A percentile compares a stretch with the other conserved stretches of the same genome.
Evolutionary conservation across 495 filamentous ascomycete species (phyloP).

Genomic region (Neurospora cerealis): DNA sequence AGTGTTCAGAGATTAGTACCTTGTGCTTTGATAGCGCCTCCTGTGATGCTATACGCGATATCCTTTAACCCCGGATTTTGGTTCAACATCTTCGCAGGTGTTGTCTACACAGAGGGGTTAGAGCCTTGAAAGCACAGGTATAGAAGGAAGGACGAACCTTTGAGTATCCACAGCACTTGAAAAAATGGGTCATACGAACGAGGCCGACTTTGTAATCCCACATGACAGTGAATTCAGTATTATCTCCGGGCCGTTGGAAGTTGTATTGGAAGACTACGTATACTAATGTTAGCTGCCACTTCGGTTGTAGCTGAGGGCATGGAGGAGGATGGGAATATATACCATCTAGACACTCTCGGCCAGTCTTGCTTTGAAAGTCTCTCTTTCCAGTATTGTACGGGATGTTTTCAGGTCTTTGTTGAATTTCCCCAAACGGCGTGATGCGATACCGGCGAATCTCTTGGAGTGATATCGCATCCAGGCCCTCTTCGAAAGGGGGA

Average conservation of each 20-base stretch:
- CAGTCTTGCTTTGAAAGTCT: conserved; percentile 71
- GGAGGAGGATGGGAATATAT: conserved; percentile 5
- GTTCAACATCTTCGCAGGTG: conserved; percentile 69
- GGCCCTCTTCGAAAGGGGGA: conserved; percentile 49
- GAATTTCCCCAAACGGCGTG: conserved; percentile 59
- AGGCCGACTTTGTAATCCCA: conserved; percentile 98
- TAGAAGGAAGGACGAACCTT: conserved; percentile 49
- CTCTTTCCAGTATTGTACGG: conserved; percentile 94
- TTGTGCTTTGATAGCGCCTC: conserved; percentile 81
- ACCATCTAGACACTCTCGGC: conserved; percentile 84
- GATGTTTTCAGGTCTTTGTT: conserved; percentile 61
- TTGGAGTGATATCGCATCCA: conserved; percentile 43
- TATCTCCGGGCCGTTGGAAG: conserved; percentile 64
- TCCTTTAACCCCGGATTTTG: conserved; percentile 72
- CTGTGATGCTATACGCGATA: conserved; percentile 89
- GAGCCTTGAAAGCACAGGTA: neutral
- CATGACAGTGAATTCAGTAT: conserved; percentile 65
- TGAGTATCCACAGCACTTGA: conserved; percentile 76
- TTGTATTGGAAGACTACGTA: conserved; percentile 76
- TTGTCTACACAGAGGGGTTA: conserved; percentile 47
- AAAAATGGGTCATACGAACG: conserved; percentile 87
- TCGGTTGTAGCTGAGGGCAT: neutral
- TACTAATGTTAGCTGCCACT: conserved; percentile 1
- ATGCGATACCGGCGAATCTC: conserved; percentile 53
- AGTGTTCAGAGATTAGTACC: conserved; percentile 39